Percentiles rank a stretch among this genome's conserved stretches.
These are phyloP conservation scores for Aspergillus brunneoviolaceus DNA, from an alignment of 2,329 filamentous ascomycete genomes.

Conservation along the genomic window DNA sequence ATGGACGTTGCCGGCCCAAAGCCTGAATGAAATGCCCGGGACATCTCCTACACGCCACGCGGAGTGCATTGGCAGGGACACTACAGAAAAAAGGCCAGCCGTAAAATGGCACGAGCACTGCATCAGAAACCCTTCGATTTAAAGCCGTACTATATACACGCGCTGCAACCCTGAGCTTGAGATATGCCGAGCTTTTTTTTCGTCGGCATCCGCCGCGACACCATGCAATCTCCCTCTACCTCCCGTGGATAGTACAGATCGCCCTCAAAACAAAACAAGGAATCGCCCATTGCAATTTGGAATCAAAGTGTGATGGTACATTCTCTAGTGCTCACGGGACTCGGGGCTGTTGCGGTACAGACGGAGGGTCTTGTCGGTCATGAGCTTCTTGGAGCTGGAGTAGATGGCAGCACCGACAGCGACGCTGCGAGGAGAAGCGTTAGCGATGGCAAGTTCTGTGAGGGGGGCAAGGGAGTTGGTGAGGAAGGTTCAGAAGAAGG, in stretches of 20 bases:
- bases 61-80: slow-evolving; percentile 9
- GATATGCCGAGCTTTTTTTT: slow-evolving; percentile 23
- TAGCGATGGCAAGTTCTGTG: slow-evolving; percentile 16
- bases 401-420: slow-evolving; percentile 77
- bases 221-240: slow-evolving; percentile 17
- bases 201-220: slow-evolving; percentile 21
- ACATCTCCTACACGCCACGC: slow-evolving; percentile 17
- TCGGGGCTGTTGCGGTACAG: slow-evolving; percentile 67
- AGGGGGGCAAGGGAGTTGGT: slow-evolving; percentile 17
- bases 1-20: slow-evolving; percentile 93
- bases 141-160: slow-evolving; percentile 41
- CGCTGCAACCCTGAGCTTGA: slow-evolving; percentile 29
- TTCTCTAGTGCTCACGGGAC: slow-evolving; percentile 39
- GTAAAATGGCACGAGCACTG: slow-evolving; percentile 30
- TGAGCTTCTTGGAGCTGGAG: slow-evolving; percentile 78
- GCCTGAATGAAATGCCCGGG: slow-evolving; percentile 56
- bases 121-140: slow-evolving; percentile 26
- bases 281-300: slow-evolving; percentile 30
- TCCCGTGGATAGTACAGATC: slow-evolving; percentile 33
- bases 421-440: slow-evolving; percentile 46
- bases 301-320: slow-evolving; percentile 36
- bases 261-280: slow-evolving; percentile 23
- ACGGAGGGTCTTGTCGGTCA: slow-evolving; percentile 88
- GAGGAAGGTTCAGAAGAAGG: slow-evolving; percentile 7
- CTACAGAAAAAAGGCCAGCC: slow-evolving; percentile 22